Base-by-base conservation (phyloP, 2,329 filamentous ascomycete genomes). In the Leptosphaerulina australis region DNA sequence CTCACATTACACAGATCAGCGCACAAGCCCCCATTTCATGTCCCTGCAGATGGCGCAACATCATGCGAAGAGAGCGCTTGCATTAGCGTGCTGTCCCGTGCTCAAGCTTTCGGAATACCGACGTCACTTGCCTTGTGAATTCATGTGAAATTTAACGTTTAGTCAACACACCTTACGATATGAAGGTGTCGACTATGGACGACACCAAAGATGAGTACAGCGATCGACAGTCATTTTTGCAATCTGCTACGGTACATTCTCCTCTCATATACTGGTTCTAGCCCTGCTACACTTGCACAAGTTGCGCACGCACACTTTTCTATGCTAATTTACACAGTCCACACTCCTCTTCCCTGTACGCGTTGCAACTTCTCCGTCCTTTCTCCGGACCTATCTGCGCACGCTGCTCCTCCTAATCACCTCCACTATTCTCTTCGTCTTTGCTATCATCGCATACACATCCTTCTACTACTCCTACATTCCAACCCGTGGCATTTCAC, bases 401-500 rank as follows among this genome's bases (percentile, higher is more conserved):
- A 83, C 79, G 11, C 56, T 80, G 11, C 76, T 87, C 18, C 75
- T 85, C 56, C 66, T 81, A 35, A 58, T 74, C 40, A 77, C 84
- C 17, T 80, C 81, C 3, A 58, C 80, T 12, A 57, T 81, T 30
- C 79, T 90, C 40, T 73, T 88, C 33, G 78, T 76, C 28, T 69
- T 84, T 15, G 85, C 87, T 5, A 72, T 80, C 5, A 65, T 83
- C 29, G 84, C 85, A 25, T 90, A 89, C 67, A 76, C 77, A 26
- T 73, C 86, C 14, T 89, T 90, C 74, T 90, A 90, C 75, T 79
- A 81, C 70, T 81, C 79, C 54, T 88, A 85, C 72, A 82, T 90
- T 17, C 87, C 87, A 0, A 80, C 83, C 43, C 82, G 86, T 57
- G 83, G 84, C 45, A 78, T 88, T 53, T 75, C 80, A 53, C 78